Percentiles rank a stretch among this genome's conserved stretches.
phyloP scores from a whole-genome alignment of 2,329 filamentous ascomycete genomes.

The Bipolaris sorokiniana region DNA sequence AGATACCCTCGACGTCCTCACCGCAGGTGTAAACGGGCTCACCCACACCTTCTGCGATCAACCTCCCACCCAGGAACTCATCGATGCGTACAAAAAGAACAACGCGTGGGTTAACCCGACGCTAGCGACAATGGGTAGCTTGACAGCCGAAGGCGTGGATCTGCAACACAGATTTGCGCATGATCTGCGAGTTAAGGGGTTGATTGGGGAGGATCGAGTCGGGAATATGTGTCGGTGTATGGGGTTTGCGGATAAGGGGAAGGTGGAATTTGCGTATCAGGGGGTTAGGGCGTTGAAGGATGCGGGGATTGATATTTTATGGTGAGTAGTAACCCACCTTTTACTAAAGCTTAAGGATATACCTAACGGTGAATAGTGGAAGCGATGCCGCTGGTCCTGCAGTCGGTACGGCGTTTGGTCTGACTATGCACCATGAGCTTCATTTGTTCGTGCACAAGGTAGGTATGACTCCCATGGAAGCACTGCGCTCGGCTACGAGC shows the following conservation, averaged over 20 bases:
- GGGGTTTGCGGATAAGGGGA: constrained; percentile 43
- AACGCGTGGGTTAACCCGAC: constrained; percentile 55
- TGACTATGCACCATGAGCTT: constrained; percentile 53
- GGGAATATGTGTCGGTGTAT: constrained; percentile 52
- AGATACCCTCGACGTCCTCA: constrained; percentile 52
- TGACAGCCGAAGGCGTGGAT: constrained; percentile 50
- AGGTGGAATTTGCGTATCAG: constrained; percentile 52
- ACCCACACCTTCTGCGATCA: constrained; percentile 54
- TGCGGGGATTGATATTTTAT: constrained; percentile 51
- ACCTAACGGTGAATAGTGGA: constrained; percentile 40
- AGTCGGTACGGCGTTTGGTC: constrained; percentile 53
- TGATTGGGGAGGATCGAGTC: constrained; percentile 45
- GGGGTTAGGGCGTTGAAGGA: constrained; percentile 49
- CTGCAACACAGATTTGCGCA: constrained; percentile 51
- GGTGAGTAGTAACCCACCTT: constrained; percentile 29
- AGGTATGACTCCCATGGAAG: constrained; percentile 53
- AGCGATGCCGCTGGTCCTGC: constrained; percentile 53
- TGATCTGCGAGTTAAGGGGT: constrained; percentile 44
- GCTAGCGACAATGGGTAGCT: constrained; percentile 48
- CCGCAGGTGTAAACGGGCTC: constrained; percentile 53
- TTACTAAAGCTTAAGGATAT: not conserved
- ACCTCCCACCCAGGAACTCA: constrained; percentile 47
- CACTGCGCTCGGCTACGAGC: constrained; percentile 50
- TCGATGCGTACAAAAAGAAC: constrained; percentile 52
- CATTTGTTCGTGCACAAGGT: constrained; percentile 51